Conservation (phyloP, 176 grass and related monocot species). For the Lolium perenne region DNA sequence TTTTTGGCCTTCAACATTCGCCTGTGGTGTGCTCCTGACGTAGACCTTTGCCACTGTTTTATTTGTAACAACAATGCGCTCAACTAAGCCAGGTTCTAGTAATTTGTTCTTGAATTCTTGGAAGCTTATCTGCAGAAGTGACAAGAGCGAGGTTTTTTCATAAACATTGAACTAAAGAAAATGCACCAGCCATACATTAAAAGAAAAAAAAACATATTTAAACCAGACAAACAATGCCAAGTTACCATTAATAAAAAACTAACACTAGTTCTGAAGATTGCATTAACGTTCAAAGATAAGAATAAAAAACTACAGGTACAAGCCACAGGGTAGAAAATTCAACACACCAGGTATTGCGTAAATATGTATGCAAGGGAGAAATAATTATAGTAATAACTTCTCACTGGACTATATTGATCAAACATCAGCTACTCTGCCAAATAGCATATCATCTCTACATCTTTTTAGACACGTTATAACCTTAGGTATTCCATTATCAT, state of each 20-base stretch:
- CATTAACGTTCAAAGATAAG: background rate
- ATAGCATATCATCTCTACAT: constrained; percentile 9
- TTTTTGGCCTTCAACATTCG: constrained; percentile 52
- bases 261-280: constrained; percentile 8
- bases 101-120: constrained; percentile 99
- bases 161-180: constrained; percentile 22
- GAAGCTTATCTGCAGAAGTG: constrained; percentile 87
- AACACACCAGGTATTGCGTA: background rate
- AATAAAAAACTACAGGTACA: background rate
- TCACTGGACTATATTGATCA: background rate
- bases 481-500: background rate
- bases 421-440: background rate
- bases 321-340: background rate
- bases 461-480: background rate
- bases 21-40: constrained; percentile 60
- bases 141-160: constrained; percentile 8
- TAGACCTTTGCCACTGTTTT: constrained; percentile 99
- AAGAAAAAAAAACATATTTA: background rate
- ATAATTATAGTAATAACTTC: background rate
- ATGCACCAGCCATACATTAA: background rate
- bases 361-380: background rate
- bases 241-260: background rate
- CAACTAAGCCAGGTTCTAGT: constrained; percentile 91
- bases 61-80: constrained; percentile 87
- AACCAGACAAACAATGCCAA: constrained; percentile 18